Evolutionary conservation across 768 basidiomycete species (phyloP).

Genomic region (Fibroporia radiculosa): DNA sequence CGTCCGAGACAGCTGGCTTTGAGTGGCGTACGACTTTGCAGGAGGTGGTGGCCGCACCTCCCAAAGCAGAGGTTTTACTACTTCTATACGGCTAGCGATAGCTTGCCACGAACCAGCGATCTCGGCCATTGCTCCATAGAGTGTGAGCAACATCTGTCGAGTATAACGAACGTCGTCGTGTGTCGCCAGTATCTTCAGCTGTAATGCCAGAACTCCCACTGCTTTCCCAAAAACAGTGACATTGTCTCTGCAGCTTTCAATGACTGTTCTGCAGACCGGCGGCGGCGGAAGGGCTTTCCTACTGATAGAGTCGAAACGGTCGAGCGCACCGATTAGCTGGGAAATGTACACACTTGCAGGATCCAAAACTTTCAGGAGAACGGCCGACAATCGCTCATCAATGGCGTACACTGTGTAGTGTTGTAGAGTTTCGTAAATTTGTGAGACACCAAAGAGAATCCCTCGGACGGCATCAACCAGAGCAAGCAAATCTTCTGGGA

Average conservation of each 20-base stretch:
- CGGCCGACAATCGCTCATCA: constrained; percentile 74
- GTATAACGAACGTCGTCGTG: constrained; percentile 83
- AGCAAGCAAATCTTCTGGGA: constrained; percentile 61
- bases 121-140: constrained; percentile 88
- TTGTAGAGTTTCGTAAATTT: constrained; percentile 82
- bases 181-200: constrained; percentile 68
- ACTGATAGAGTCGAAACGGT: constrained; percentile 82
- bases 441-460: constrained; percentile 85
- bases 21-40: constrained; percentile 23
- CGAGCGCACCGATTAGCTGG: constrained; percentile 79
- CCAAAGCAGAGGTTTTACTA: constrained; percentile 56
- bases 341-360: constrained; percentile 77
- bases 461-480: constrained; percentile 87
- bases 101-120: constrained; percentile 79
- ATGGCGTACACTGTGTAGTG: constrained; percentile 81
- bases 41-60: constrained; percentile 32
- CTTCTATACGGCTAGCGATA: constrained; percentile 63
- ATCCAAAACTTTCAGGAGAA: constrained; percentile 78
- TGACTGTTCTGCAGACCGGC: constrained; percentile 62
- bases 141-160: constrained; percentile 75
- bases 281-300: constrained; percentile 63
- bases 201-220: constrained; percentile 72
- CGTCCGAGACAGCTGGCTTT: constrained; percentile 27
- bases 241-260: constrained; percentile 80
- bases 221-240: constrained; percentile 82